Base-by-base conservation (phyloP, 768 basidiomycete genomes). In the Termitomyces sp. region DNA sequence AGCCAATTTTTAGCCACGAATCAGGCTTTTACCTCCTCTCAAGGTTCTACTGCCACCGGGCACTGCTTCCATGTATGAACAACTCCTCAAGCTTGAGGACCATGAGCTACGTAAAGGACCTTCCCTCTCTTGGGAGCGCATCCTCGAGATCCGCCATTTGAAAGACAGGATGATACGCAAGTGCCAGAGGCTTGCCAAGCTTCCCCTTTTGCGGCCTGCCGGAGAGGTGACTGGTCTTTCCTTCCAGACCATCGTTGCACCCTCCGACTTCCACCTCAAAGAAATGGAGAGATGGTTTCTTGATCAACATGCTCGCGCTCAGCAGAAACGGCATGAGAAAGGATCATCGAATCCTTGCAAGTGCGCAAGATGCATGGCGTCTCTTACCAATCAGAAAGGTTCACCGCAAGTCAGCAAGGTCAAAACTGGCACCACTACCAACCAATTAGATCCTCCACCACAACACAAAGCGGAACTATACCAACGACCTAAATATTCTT, bases 161-260 rank as follows among this genome's bases (percentile, higher is more conserved):
- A 90, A 90, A 72, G 87, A 90, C 66, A 80, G 88, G 56, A 88
- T 89, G 87, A 82, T 88, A 58, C 84, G 87, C 67, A 90, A 89
- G 64, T 88, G 85, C 65, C 82, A 83, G 60, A 81, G 84, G 53
- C 70, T 88, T 43, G 78, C 81, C 44, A 81, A 77, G 58, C 68
- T 68, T 53, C 70, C 77, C 12, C 65, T 74, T 15, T 12, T 38
- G 15, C 53, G 46, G 22, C 38, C 49, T 37, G 21, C 45, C 5
- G 56, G 54, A 22, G 73, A 48, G 67, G 74, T 34, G 66, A 68
- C 17, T 70, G 74, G 35, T 5, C 56, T 60, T 51, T 72, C 78
- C 32, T 88, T 88, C 68, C 82, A 83, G 58, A 84, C 85, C 11
- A 70, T 87, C 38, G 75, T 86, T 47, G 85, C 88, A 1, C 86